Conservation (phyloP, 2,329 filamentous ascomycete species). For the Neonectria coccinea region DNA sequence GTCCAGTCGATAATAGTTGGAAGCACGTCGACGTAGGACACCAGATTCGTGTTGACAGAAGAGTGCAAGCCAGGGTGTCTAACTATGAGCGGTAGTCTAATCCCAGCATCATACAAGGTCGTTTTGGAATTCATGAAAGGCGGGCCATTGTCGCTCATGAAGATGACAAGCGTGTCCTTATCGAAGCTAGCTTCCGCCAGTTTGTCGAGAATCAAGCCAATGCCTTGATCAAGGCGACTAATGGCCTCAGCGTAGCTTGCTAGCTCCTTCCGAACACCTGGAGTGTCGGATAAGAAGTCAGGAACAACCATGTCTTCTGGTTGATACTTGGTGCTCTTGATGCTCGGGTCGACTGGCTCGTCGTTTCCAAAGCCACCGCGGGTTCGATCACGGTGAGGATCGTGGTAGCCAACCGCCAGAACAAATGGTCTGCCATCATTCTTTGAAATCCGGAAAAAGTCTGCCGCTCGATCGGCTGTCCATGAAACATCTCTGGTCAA, state of each 20-base stretch:
- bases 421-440: conserved; percentile 50
- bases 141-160: conserved; percentile 60
- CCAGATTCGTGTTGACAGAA: conserved; percentile 55
- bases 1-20: conserved; percentile 55
- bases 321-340: conserved; percentile 21
- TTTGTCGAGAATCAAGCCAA: conserved; percentile 53
- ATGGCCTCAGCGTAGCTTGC: conserved; percentile 57
- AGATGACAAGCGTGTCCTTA: conserved; percentile 56
- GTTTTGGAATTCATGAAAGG: conserved; percentile 64
- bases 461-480: conserved; percentile 5
- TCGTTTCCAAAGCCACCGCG: conserved; percentile 58
- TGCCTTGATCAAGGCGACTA: conserved; percentile 54
- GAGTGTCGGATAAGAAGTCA: conserved; percentile 55
- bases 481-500: conserved; percentile 9
- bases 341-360: conserved; percentile 32
- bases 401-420: conserved; percentile 59
- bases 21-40: conserved; percentile 59
- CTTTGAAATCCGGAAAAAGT: conserved; percentile 11
- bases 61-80: conserved; percentile 44
- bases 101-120: conserved; percentile 60
- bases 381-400: conserved; percentile 59
- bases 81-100: conserved; percentile 57
- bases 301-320: conserved; percentile 48
- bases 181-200: conserved; percentile 47
- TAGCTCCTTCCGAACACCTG: conserved; percentile 51